Percentiles rank a stretch among this genome's conserved stretches.
Conservation (phyloP, 192 early-diverging fungal genomes). For the Backusella westeae region DNA sequence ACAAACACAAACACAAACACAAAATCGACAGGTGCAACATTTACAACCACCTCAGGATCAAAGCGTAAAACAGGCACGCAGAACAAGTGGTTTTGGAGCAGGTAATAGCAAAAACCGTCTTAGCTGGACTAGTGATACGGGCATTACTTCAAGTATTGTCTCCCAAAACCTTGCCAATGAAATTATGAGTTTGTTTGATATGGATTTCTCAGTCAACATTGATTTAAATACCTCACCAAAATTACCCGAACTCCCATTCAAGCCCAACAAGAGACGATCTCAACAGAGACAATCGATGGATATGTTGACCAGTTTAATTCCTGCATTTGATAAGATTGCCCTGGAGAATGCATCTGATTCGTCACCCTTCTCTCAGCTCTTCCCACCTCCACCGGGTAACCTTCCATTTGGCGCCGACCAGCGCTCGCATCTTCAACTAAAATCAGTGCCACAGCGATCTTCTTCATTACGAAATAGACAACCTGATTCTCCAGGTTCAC, state of each 20-base stretch:
- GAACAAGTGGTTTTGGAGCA: constrained; percentile 11
- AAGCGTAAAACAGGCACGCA: constrained; percentile 12
- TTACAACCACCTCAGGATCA: background rate
- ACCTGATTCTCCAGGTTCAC: background rate
- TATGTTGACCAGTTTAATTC: constrained; percentile 12
- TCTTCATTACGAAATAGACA: constrained; percentile 17
- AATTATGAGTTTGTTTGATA: constrained; percentile 39
- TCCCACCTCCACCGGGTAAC: background rate
- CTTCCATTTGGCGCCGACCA: constrained; percentile 8
- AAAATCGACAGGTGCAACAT: background rate
- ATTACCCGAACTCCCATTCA: constrained; percentile 33
- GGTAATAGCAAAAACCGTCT: constrained; percentile 15
- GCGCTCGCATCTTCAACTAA: background rate
- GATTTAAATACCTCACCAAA: constrained; percentile 26
- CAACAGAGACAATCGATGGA: constrained; percentile 13
- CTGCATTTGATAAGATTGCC: constrained; percentile 12
- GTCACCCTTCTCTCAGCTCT: background rate
- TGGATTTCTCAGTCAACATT: constrained; percentile 38
- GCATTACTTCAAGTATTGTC: constrained; percentile 15
- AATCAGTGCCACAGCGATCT: constrained; percentile 11
- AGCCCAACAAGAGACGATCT: constrained; percentile 5
- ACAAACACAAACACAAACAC: background rate
- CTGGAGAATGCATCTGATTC: background rate
- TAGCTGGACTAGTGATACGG: constrained; percentile 35
- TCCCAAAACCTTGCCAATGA: constrained; percentile 36